Evolutionary conservation across 1,139 yeast species (phyloP), one percentile per base, ranked within the genome.

Genomic region (Protomyces inouyei): DNA sequence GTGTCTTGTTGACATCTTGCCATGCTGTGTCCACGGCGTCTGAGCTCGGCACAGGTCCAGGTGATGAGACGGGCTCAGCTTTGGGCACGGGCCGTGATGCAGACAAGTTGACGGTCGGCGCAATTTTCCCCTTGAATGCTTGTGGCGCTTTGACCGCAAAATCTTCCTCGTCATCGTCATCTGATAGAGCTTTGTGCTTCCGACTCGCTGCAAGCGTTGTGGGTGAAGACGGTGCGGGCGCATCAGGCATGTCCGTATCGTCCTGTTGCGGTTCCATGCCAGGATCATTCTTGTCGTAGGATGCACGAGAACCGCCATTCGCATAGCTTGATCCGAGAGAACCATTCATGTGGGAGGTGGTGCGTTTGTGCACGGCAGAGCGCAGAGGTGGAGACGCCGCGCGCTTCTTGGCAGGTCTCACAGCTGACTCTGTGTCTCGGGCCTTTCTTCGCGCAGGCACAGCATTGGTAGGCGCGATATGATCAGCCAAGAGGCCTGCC

Each of bases 401-500:
- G n/a, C 56, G 43, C 25, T 35, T 53, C n/a, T 18, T 23, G 32
- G 56, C 14, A 10, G 56, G 28, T 9, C 21, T 37, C 12, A n/a
- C 32, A 3, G 14, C 56, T 32, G 18, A 23, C 14, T 53, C 32
- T 8, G n/a, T 18, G 18, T 35, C 45, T 3, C 52, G 38, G 14
- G 23, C 8, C 14, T 28, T 25, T 40, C 21, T 32, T 0, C 12
- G 36, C 10, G 21, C 21, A 6, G 53, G 53, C 16, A 51, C 53
- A 10, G 46, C 14, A 32, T n/a, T 43, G 37, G 54, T 37, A 14
- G 56, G 28, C 6, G 25, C 43, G 5, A 66, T 73, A 21, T 73
- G 64, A 12, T 66, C 72, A 6, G 69, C 72, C 43, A 75, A 61
- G 38, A 75, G 61, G 54, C 69, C 72, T 28, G 72, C 75, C 71